Percentiles rank a stretch among this genome's conserved stretches.
phyloP scores from a whole-genome alignment of 345 rosid species.

The Punica granatum region DNA sequence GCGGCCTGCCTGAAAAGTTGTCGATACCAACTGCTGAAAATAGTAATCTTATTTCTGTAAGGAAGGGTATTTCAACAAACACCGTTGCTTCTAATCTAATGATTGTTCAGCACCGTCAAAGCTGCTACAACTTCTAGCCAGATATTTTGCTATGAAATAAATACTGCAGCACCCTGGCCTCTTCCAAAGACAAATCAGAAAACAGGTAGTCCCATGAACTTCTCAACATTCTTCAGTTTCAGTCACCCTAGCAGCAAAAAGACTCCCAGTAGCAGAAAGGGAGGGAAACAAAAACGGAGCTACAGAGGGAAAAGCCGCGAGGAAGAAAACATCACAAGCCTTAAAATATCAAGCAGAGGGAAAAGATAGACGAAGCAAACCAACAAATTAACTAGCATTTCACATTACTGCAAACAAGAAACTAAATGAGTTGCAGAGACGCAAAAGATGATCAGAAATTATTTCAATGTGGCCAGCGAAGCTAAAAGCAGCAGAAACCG shows the following conservation, averaged over 20 bases:
- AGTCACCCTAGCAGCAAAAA: neutral
- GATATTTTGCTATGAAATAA: neutral
- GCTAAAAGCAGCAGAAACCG: slow-evolving; percentile 7
- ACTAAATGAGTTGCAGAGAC: neutral
- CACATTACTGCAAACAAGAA: neutral
- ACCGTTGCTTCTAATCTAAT: neutral
- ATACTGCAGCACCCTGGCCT: neutral
- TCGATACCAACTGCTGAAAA: neutral
- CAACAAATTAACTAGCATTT: neutral
- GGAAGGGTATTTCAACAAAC: neutral
- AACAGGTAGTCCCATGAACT: neutral
- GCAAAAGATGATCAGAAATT: neutral
- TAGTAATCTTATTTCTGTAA: neutral
- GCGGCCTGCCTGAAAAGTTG: neutral
- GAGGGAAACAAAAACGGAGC: no score
- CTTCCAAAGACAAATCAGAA: neutral
- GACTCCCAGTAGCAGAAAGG: neutral
- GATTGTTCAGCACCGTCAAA: neutral
- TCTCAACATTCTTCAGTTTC: no score
- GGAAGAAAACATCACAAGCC: neutral
- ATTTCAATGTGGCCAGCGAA: neutral
- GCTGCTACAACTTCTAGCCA: neutral
- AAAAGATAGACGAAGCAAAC: neutral
- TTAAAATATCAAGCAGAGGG: neutral
- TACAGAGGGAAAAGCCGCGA: neutral